Percentiles rank a stretch among this genome's conserved stretches.
Conservation (phyloP, 2,329 filamentous ascomycete genomes). For the Aspergillus costaricaensis region DNA sequence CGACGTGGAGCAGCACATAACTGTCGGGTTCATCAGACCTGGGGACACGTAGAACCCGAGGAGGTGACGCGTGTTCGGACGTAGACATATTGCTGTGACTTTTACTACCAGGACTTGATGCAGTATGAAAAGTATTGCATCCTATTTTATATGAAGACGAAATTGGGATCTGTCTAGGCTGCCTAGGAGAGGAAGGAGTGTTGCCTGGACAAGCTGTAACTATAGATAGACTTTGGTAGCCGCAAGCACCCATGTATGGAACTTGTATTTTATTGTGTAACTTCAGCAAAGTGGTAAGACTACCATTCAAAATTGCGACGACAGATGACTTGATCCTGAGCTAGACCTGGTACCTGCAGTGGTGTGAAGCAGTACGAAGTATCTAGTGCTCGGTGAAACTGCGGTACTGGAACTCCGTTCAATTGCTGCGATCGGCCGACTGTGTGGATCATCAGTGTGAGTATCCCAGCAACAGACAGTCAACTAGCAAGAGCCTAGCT, state of each 20-base stretch:
- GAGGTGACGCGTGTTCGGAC: conserved; percentile 12
- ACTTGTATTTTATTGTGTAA: background rate
- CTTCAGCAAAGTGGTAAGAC: background rate
- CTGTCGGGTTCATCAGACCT: conserved; percentile 45
- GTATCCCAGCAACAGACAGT: background rate
- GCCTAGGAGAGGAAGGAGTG: background rate
- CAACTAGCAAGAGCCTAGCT: background rate
- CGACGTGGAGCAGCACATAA: conserved; percentile 55
- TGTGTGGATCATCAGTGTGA: background rate
- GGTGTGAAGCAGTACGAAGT: background rate
- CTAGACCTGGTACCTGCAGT: background rate
- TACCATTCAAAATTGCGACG: background rate
- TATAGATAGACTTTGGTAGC: background rate
- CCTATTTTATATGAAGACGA: background rate
- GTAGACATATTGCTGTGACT: conserved; percentile 10
- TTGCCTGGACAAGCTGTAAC: background rate
- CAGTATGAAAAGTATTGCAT: background rate
- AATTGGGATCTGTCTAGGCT: background rate
- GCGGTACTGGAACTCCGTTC: background rate
- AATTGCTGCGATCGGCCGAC: background rate
- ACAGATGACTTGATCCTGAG: background rate
- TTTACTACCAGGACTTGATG: background rate
- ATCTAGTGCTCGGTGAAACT: background rate
- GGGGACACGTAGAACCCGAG: conserved; percentile 53
- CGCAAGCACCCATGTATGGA: background rate